Conservation (phyloP, 2,329 filamentous ascomycete species). For the Botrytis sinoallii region DNA sequence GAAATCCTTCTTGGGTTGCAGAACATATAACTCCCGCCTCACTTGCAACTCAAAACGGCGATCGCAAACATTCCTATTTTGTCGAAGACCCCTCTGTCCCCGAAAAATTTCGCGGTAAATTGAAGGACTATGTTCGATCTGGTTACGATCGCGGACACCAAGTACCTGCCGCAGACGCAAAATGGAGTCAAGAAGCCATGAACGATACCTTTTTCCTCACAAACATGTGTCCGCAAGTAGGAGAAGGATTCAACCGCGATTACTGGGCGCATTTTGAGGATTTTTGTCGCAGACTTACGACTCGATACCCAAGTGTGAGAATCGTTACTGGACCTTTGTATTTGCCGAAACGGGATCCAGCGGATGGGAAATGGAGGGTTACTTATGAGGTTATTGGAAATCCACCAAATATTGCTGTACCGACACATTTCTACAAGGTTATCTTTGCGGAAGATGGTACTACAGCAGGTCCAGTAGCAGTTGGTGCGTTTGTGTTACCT, state of each 20-base stretch:
- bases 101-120: slow-evolving; percentile 79
- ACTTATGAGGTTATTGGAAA: slow-evolving; percentile 93
- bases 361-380: slow-evolving; percentile 92
- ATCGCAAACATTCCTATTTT: slow-evolving; percentile 81
- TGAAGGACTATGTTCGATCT: slow-evolving; percentile 91
- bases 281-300: slow-evolving; percentile 83
- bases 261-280: slow-evolving; percentile 99
- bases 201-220: slow-evolving; percentile 88
- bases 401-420: slow-evolving; percentile 91
- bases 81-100: slow-evolving; percentile 78
- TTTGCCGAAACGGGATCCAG: slow-evolving; percentile 75
- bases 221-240: slow-evolving; percentile 99
- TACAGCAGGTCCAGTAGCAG: slow-evolving; percentile 69
- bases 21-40: slow-evolving; percentile 95
- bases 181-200: slow-evolving; percentile 94
- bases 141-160: slow-evolving; percentile 97
- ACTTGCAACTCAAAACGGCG: slow-evolving; percentile 68
- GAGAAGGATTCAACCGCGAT: slow-evolving; percentile 96
- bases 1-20: slow-evolving; percentile 91
- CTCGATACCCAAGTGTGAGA: slow-evolving; percentile 78
- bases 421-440: slow-evolving; percentile 99
- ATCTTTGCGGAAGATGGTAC: slow-evolving; percentile 88
- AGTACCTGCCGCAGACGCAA: slow-evolving; percentile 92
- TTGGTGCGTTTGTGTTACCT: slow-evolving; percentile 92
- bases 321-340: slow-evolving; percentile 94